A percentile compares a stretch with the other conserved stretches of the same genome.
These are phyloP conservation scores for Pochonia chlamydosporia DNA, from an alignment of 2,329 filamentous ascomycete species.

Conservation along the genomic window DNA sequence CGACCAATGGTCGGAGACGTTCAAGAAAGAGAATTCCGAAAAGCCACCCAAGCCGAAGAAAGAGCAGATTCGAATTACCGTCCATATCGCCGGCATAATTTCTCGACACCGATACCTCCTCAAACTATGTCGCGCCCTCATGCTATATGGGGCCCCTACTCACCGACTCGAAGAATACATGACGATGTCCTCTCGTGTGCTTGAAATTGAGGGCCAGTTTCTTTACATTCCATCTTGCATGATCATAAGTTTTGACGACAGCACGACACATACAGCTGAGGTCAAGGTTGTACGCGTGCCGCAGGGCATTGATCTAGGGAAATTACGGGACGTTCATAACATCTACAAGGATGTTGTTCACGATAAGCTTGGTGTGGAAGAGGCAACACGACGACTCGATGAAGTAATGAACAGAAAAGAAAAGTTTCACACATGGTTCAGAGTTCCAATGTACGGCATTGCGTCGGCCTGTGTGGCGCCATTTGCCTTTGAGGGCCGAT, in stretches of 20 bases:
- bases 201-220: slow-evolving; percentile 86
- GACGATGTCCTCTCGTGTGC: slow-evolving; percentile 80
- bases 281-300: slow-evolving; percentile 66
- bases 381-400: slow-evolving; percentile 58
- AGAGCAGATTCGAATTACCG: slow-evolving; percentile 40
- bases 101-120: slow-evolving; percentile 77
- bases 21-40: slow-evolving; percentile 32
- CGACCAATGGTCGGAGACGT: slow-evolving; percentile 37
- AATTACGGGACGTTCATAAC: slow-evolving; percentile 66
- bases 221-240: slow-evolving; percentile 88
- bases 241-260: slow-evolving; percentile 87
- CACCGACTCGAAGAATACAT: slow-evolving; percentile 90
- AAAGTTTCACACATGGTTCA: slow-evolving; percentile 46
- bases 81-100: slow-evolving; percentile 63
- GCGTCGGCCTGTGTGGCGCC: slow-evolving; percentile 72
- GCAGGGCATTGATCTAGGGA: slow-evolving; percentile 69
- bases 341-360: slow-evolving; percentile 81
- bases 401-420: slow-evolving; percentile 40
- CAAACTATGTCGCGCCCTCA: slow-evolving; percentile 78
- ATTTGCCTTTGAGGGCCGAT: slow-evolving; percentile 71
- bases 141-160: slow-evolving; percentile 86
- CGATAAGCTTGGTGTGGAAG: slow-evolving; percentile 66
- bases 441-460: slow-evolving; percentile 65
- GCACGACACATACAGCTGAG: slow-evolving; percentile 67
- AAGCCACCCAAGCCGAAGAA: slow-evolving; percentile 30